Percentiles rank a stretch among this genome's conserved stretches.
These are phyloP conservation scores for Clonostachys chloroleuca DNA, from an alignment of 2,329 filamentous ascomycete genomes.

Conservation along the genomic window DNA sequence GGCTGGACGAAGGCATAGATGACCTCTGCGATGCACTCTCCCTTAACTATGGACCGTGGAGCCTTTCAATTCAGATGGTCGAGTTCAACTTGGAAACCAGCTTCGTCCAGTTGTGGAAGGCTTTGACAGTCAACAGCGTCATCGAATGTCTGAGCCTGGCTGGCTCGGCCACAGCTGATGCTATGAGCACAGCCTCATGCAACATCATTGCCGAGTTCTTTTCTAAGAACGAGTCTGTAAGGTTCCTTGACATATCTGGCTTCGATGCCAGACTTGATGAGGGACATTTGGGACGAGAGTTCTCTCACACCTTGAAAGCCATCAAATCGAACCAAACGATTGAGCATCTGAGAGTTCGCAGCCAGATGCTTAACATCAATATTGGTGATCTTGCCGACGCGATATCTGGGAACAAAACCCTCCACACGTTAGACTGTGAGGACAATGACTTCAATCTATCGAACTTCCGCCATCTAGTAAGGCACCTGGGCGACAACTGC, in stretches of 20 bases:
- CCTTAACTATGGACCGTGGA: constrained; percentile 40
- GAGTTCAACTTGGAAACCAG: constrained; percentile 47
- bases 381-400: constrained; percentile 47
- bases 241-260: constrained; percentile 52
- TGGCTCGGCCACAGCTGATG: constrained; percentile 44
- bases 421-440: constrained; percentile 49
- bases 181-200: constrained; percentile 40
- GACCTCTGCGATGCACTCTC: constrained; percentile 43
- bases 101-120: constrained; percentile 44
- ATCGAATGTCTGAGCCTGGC: constrained; percentile 49
- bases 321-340: constrained; percentile 37
- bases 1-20: constrained; percentile 46
- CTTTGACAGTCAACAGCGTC: constrained; percentile 42
- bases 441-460: constrained; percentile 51
- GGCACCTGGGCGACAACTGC: constrained; percentile 33
- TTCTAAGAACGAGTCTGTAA: constrained; percentile 42
- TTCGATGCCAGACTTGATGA: constrained; percentile 55
- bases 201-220: constrained; percentile 45
- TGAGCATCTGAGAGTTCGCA: constrained; percentile 48
- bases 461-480: constrained; percentile 40
- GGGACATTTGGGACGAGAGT: constrained; percentile 47
- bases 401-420: constrained; percentile 39
- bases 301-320: constrained; percentile 43
- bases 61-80: constrained; percentile 51
- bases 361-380: constrained; percentile 50